A percentile compares a stretch with the other conserved stretches of the same genome.
Conservation (phyloP, 2,329 filamentous ascomycete species). For the Colletotrichum sidae region DNA sequence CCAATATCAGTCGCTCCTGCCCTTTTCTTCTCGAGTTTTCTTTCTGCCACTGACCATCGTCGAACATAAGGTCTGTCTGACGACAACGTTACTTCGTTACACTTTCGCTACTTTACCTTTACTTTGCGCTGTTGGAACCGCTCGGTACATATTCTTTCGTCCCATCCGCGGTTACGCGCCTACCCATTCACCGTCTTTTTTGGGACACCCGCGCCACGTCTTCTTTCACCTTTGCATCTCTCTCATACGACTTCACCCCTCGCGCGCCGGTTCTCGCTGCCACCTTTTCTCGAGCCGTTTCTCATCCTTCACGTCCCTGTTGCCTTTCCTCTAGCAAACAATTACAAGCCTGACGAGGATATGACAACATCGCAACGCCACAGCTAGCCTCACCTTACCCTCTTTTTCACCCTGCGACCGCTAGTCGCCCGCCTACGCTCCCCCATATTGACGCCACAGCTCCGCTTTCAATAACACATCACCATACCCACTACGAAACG, state of each 20-base stretch:
- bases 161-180: not conserved
- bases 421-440: conserved; percentile 11
- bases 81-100: conserved; percentile 21
- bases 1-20: conserved; percentile 3
- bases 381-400: conserved; percentile 11
- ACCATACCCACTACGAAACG: conserved; percentile 8
- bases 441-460: conserved; percentile 23
- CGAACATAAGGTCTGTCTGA: conserved; percentile 12
- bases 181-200: conserved; percentile 27
- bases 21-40: conserved; percentile 1
- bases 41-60: conserved; percentile 21
- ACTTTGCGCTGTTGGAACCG: not conserved
- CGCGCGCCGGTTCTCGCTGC: conserved; percentile 3
- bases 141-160: not conserved
- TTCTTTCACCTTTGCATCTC: conserved; percentile 17
- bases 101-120: conserved; percentile 13
- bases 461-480: conserved; percentile 13
- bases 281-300: conserved; percentile 6
- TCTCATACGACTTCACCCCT: conserved; percentile 16
- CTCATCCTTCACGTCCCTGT: not conserved
- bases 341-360: conserved; percentile 6
- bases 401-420: conserved; percentile 19
- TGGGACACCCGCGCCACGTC: not conserved
- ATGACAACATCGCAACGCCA: conserved; percentile 27
- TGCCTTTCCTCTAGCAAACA: conserved; percentile 12